phyloP scores from a whole-genome alignment of 179 eudicot genomes.

The Beta lomatogona region DNA sequence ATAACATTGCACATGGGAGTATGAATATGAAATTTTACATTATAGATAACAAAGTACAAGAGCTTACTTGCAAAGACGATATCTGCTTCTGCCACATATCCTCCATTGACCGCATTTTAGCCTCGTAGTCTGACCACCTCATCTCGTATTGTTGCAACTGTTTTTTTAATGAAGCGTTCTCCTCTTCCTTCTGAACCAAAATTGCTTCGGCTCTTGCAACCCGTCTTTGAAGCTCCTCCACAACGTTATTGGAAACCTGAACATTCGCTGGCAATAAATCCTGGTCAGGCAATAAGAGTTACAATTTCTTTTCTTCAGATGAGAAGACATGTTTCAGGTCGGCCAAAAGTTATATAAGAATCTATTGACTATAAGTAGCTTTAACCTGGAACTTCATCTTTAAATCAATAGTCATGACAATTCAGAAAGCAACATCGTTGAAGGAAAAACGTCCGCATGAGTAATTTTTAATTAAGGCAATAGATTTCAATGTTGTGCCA shows the following conservation, averaged over 20 bases:
- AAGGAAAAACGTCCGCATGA: neutral
- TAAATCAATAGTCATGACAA: neutral
- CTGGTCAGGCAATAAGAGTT: constrained; percentile 43
- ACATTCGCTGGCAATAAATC: constrained; percentile 39
- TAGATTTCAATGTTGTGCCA: neutral
- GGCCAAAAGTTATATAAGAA: constrained; percentile 1
- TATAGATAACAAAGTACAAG: neutral
- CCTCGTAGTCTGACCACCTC: constrained; percentile 61
- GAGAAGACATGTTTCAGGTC: neutral
- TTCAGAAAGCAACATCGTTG: constrained; percentile 6
- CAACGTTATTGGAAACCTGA: constrained; percentile 25
- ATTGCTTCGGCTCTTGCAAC: constrained; percentile 51
- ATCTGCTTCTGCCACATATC: constrained; percentile 79
- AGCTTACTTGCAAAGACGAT: constrained; percentile 59
- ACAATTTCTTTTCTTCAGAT: constrained; percentile 5
- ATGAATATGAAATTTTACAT: neutral
- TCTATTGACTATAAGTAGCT: neutral
- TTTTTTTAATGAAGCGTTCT: constrained; percentile 54
- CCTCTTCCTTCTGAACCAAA: constrained; percentile 60
- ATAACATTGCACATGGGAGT: neutral
- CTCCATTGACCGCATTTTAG: constrained; percentile 72
- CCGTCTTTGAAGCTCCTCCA: constrained; percentile 52
- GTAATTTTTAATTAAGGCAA: neutral
- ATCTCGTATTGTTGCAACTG: constrained; percentile 49
- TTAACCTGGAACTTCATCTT: neutral